A percentile compares a stretch with the other conserved stretches of the same genome.
Conservation (phyloP, 1,284 basidiomycete species). For the Cryptococcus maquisensis region DNA sequence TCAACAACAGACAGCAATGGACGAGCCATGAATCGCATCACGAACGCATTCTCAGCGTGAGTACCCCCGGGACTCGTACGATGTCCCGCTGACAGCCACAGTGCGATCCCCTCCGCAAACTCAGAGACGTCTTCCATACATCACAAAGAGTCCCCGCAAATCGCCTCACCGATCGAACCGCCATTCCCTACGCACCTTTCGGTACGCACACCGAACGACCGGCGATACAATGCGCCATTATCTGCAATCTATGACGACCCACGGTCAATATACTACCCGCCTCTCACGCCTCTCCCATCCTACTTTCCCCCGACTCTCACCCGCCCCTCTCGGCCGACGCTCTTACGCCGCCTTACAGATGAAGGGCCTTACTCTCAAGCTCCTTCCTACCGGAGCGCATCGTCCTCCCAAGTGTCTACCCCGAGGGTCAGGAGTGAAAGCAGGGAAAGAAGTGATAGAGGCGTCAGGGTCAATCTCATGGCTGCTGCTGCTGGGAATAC, state of each 20-base stretch:
- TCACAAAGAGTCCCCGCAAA: conserved; percentile 8
- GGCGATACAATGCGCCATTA: neutral
- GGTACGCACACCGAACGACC: neutral
- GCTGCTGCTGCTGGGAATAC: conserved; percentile 2
- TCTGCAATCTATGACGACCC: conserved; percentile 40
- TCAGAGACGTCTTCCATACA: conserved; percentile 12
- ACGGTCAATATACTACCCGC: conserved; percentile 21
- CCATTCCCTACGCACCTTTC: conserved; percentile 4
- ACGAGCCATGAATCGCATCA: conserved; percentile 19
- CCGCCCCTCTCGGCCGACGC: conserved; percentile 11
- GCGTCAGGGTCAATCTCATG: conserved; percentile 34
- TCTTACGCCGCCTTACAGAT: conserved; percentile 24
- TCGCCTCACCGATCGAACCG: conserved; percentile 15
- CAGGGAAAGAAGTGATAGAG: conserved; percentile 17
- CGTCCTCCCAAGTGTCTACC: conserved; percentile 9
- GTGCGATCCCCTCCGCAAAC: conserved; percentile 13
- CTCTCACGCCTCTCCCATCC: conserved; percentile 2
- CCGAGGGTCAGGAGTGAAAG: conserved; percentile 6
- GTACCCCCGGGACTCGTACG: neutral
- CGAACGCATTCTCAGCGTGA: conserved; percentile 23
- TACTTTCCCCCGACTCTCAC: neutral
- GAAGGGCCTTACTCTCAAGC: conserved; percentile 10
- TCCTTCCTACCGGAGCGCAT: no score
- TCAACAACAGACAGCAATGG: neutral
- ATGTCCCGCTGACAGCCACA: conserved; percentile 1